A percentile compares a stretch with the other conserved stretches of the same genome.
Conservation (phyloP, 1,139 yeast species). For the Geotrichum australiense region DNA sequence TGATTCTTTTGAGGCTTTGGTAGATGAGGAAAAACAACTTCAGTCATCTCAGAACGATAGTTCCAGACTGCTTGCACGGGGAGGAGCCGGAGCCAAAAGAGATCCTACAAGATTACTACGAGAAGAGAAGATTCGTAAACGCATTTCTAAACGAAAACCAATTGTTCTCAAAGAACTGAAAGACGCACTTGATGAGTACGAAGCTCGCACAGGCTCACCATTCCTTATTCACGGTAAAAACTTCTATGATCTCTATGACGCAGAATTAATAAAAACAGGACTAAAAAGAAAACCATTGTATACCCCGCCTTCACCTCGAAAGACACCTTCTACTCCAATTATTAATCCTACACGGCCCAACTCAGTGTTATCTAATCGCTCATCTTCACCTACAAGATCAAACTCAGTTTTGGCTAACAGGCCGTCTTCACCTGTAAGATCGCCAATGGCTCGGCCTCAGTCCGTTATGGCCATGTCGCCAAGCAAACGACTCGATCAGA, state of each 20-base stretch:
- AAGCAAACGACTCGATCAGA: not conserved
- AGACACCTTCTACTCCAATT: conserved; percentile 5
- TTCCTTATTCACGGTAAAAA: conserved; percentile 11
- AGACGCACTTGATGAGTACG: conserved; percentile 41
- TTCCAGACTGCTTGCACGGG: conserved; percentile 64
- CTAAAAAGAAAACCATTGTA: conserved; percentile 5
- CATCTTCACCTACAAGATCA: not conserved
- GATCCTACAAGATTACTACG: conserved; percentile 65
- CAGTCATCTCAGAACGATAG: conserved; percentile 73
- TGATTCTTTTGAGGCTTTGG: conserved; percentile 47
- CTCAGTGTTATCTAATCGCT: not conserved
- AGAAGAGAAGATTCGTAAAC: conserved; percentile 72
- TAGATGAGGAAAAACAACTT: conserved; percentile 55
- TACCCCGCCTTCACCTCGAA: conserved; percentile 9
- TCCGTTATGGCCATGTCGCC: not conserved
- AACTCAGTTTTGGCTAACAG: not conserved
- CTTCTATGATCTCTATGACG: conserved; percentile 9
- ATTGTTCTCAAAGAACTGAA: conserved; percentile 49
- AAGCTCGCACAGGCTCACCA: conserved; percentile 5
- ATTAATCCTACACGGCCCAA: not conserved
- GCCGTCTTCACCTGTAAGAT: conserved; percentile 1
- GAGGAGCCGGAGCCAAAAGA: conserved; percentile 40
- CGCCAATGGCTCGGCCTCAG: conserved; percentile 1
- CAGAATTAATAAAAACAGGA: conserved; percentile 10
- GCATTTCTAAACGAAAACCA: conserved; percentile 62